Conservation (phyloP, 208 protist species). For the Leishmania amazonensis region DNA sequence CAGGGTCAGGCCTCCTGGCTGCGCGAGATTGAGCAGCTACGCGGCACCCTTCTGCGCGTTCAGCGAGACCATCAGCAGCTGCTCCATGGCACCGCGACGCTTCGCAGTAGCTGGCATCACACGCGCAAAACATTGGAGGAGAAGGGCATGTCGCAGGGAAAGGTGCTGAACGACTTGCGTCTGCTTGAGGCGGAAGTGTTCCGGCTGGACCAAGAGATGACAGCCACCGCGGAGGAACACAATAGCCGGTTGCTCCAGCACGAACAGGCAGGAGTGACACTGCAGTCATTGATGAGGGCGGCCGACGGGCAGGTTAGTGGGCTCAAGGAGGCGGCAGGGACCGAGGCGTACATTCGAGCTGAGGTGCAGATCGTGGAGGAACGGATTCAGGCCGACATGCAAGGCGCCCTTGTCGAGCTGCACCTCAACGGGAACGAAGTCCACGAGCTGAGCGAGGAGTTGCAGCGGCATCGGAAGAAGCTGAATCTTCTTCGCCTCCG, state of each 20-base stretch:
- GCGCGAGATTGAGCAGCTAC: conserved; percentile 29
- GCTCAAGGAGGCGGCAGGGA: conserved; percentile 35
- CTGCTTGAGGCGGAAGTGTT: conserved; percentile 34
- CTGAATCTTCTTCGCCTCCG: conserved; percentile 42
- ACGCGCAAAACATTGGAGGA: conserved; percentile 14
- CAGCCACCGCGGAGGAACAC: conserved; percentile 4
- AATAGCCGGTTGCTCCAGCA: conserved; percentile 3
- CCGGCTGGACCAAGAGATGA: conserved; percentile 19
- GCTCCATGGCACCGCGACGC: conserved; percentile 31
- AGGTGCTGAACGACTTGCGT: conserved; percentile 9
- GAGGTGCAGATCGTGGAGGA: conserved; percentile 56
- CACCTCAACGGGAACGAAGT: conserved; percentile 65
- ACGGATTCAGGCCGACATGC: conserved; percentile 43
- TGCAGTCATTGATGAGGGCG: conserved; percentile 48
- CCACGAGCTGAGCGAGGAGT: conserved; percentile 46
- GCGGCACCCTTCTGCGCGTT: conserved; percentile 11
- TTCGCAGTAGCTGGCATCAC: conserved; percentile 30
- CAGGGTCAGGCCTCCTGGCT: conserved; percentile 29
- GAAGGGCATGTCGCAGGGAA: conserved; percentile 10
- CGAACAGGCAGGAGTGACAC: conserved; percentile 32
- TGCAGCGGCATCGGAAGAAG: conserved; percentile 39
- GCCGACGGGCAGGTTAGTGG: conserved; percentile 41
- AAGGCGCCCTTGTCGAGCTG: conserved; percentile 51
- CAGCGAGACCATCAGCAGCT: conserved; percentile 41
- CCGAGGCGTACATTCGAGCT: conserved; percentile 56